Evolutionary conservation across 163 green algal species (phyloP).

Genomic region (Coccomyxa subellipsoidea): DNA sequence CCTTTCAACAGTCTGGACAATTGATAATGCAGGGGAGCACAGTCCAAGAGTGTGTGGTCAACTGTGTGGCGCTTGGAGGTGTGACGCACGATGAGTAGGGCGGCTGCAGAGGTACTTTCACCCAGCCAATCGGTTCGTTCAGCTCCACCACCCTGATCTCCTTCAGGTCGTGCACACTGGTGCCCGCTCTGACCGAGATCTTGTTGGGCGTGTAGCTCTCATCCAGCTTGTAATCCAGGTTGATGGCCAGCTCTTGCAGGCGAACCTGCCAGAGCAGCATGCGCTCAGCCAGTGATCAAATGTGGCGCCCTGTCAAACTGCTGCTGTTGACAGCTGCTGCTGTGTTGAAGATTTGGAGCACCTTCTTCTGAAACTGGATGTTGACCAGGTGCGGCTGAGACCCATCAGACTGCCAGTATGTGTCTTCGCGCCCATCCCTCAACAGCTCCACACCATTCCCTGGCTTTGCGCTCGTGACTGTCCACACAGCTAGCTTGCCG

Average conservation of each 20-base stretch:
- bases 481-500: conserved; percentile 58
- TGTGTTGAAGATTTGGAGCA: conserved; percentile 22
- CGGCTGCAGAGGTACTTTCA: conserved; percentile 59
- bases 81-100: conserved; percentile 13
- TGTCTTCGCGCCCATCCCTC: conserved; percentile 83
- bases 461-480: conserved; percentile 90
- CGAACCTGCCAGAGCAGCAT: conserved; percentile 16
- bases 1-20: not conserved
- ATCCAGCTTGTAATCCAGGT: conserved; percentile 90
- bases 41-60: not conserved
- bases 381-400: conserved; percentile 91
- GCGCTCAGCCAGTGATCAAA: not conserved
- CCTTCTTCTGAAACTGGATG: conserved; percentile 89
- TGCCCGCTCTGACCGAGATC: conserved; percentile 83
- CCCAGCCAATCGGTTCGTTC: conserved; percentile 86
- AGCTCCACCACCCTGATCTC: conserved; percentile 75
- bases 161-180: conserved; percentile 76
- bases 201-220: conserved; percentile 95
- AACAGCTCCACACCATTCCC: conserved; percentile 95
- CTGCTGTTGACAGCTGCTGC: not conserved
- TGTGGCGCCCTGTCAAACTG: not conserved
- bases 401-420: conserved; percentile 98
- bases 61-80: not conserved
- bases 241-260: conserved; percentile 68
- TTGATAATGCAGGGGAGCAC: not conserved